phyloP scores from a whole-genome alignment of 345 rosid species.

The Syzygium oleosum region DNA sequence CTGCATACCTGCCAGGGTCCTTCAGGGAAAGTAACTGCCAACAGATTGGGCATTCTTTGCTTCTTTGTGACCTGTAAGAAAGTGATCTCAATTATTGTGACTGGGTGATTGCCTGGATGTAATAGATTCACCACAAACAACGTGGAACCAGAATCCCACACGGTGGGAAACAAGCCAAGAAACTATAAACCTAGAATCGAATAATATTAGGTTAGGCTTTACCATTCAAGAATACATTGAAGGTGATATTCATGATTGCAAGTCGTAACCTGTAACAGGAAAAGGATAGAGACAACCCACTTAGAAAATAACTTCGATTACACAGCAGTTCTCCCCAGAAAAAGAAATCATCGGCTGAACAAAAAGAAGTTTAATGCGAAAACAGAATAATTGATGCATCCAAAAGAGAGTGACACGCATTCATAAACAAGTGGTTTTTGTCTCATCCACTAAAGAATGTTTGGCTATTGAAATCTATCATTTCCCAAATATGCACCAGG shows the following conservation, averaged over 20 bases:
- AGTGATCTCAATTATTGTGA: conserved; percentile 4
- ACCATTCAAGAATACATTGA: conserved; percentile 97
- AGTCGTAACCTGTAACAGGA: conserved; percentile 53
- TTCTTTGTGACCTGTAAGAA: conserved; percentile 77
- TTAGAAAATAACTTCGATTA: neutral
- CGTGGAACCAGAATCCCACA: neutral
- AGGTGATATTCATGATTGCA: conserved; percentile 97
- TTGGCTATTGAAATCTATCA: neutral
- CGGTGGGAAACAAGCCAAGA: neutral
- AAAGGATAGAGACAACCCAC: neutral
- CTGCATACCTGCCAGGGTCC: conserved; percentile 61
- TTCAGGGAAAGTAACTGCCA: conserved; percentile 62
- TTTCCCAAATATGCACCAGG: neutral
- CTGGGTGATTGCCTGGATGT: neutral
- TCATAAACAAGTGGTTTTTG: neutral
- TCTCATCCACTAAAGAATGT: neutral
- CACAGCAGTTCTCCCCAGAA: neutral
- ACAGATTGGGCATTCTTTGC: conserved; percentile 92
- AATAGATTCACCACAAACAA: neutral
- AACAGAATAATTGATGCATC: neutral
- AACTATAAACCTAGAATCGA: neutral
- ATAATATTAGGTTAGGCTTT: neutral
- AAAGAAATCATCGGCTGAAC: neutral
- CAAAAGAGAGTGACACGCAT: neutral
- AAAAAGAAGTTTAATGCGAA: neutral